Evolutionary conservation across 2,329 filamentous ascomycete genomes (phyloP).

Genomic region (Alternaria brassicicola): DNA sequence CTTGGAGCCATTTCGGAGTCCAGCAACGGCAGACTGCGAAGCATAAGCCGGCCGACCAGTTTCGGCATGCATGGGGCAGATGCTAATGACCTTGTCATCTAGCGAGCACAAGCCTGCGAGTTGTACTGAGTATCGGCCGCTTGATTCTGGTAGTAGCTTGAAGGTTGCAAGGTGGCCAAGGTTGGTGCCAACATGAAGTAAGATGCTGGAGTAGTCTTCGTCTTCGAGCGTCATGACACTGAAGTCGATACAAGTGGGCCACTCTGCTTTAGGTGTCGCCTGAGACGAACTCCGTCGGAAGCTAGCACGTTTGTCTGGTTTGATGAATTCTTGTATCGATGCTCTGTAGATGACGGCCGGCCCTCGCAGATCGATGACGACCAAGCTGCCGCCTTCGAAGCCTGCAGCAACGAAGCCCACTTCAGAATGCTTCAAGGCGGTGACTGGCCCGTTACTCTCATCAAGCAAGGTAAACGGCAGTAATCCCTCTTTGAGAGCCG

Average conservation of each 20-base stretch:
- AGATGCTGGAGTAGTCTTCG: conserved; percentile 94
- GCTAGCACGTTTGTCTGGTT: conserved; percentile 75
- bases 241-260: conserved; percentile 84
- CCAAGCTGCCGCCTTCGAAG: conserved; percentile 80
- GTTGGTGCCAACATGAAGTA: conserved; percentile 88
- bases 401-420: conserved; percentile 90
- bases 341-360: conserved; percentile 82
- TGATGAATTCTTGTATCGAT: conserved; percentile 74
- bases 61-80: conserved; percentile 80
- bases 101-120: conserved; percentile 71
- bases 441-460: conserved; percentile 81
- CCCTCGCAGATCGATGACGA: conserved; percentile 85
- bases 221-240: conserved; percentile 87
- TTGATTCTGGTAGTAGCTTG: conserved; percentile 78
- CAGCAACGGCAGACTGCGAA: conserved; percentile 75
- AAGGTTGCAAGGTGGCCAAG: conserved; percentile 84
- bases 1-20: conserved; percentile 73
- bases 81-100: conserved; percentile 72
- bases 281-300: conserved; percentile 65
- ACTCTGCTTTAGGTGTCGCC: conserved; percentile 64
- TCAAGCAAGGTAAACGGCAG: conserved; percentile 82
- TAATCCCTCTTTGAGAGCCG: conserved; percentile 75
- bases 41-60: conserved; percentile 78
- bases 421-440: conserved; percentile 81
- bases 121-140: conserved; percentile 73